Conservation (phyloP, 768 basidiomycete species). For the Neoboletus brunneissimus region DNA sequence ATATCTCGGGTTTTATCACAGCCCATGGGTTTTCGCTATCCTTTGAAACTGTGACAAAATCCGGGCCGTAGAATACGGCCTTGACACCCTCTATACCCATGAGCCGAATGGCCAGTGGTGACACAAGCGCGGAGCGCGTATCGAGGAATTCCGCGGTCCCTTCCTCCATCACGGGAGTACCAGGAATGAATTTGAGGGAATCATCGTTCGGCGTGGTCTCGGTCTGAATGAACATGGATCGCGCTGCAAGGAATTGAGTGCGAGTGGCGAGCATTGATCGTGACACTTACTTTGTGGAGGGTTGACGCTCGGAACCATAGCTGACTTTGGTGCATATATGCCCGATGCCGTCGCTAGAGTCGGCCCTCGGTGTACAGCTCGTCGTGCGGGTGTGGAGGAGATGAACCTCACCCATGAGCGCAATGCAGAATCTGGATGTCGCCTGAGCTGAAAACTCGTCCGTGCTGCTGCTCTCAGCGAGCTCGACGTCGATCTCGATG, state of each 20-base stretch:
- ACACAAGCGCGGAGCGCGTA: conserved; percentile 78
- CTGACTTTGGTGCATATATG: conserved; percentile 16
- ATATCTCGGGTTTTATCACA: conserved; percentile 94
- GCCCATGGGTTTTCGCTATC: conserved; percentile 83
- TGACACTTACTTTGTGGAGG: conserved; percentile 37
- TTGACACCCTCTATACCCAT: conserved; percentile 94
- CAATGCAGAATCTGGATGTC: conserved; percentile 7
- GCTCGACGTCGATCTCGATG: conserved; percentile 15
- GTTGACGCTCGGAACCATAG: not conserved
- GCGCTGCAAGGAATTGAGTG: conserved; percentile 39
- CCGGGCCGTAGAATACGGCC: conserved; percentile 92
- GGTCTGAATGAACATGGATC: conserved; percentile 98
- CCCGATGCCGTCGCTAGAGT: conserved; percentile 36
- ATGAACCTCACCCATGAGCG: conserved; percentile 23
- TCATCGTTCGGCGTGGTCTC: conserved; percentile 97
- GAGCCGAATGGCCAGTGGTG: conserved; percentile 90
- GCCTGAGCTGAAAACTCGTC: conserved; percentile 2
- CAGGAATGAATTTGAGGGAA: conserved; percentile 97
- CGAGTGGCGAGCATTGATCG: not conserved
- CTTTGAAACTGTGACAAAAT: conserved; percentile 97
- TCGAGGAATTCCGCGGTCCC: conserved; percentile 96
- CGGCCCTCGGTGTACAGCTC: conserved; percentile 29
- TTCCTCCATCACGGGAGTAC: conserved; percentile 79
- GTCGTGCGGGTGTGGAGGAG: conserved; percentile 21
- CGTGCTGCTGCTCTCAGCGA: conserved; percentile 13